Base-by-base conservation (phyloP, 169 alveolate genomes). In the Cryptosporidium ubiquitum region DNA sequence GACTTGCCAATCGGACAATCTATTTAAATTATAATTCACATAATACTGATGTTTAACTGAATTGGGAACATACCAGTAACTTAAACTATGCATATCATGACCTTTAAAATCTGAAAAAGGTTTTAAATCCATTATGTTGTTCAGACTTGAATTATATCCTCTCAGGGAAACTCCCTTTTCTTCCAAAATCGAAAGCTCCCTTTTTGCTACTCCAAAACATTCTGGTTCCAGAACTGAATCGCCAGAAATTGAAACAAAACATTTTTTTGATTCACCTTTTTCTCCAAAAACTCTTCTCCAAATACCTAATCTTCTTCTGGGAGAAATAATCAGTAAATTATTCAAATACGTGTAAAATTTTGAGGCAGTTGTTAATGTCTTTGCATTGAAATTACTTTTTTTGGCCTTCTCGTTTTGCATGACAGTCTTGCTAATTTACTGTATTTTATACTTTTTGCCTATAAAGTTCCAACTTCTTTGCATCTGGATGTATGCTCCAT, bases 171-270 rank as follows among this genome's bases (percentile, higher is more conserved):
- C 52, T 23, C 66, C 66, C 23, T 23, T 40, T 42, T 61, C 75
- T 2, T 40, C 31, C 31, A 79, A 64, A 37, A 79, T 42, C 2
- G 75, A 31, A 37, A 79, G 55, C 33, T 79, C 89, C 12, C 66
- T 37, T 44, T 79, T 79, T 40, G 89, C 60, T 3, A 79, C 75
- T 58, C 68, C 69, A 79, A 79, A 79, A 23, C 89, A 79, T 20
- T 79, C 75, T 16, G 89, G 89, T n/a, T 79, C 89, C 23, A 79
- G 29, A 29, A 79, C 39, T 16, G 75, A 23, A 49, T 79, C 89
- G 3, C 89, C 89, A 35, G 68, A 26, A n/a, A 79, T 44, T 14
- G 79, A 61, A 35, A 64, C 40, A 64, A 79, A 79, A 47, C 79
- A 40, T 61, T 61, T 79, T 42, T 61, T 64, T 47, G 58, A 18